A percentile compares a stretch with the other conserved stretches of the same genome.
These are phyloP conservation scores for Diutina rugosa DNA, from an alignment of 1,139 yeast species.

Conservation along the genomic window DNA sequence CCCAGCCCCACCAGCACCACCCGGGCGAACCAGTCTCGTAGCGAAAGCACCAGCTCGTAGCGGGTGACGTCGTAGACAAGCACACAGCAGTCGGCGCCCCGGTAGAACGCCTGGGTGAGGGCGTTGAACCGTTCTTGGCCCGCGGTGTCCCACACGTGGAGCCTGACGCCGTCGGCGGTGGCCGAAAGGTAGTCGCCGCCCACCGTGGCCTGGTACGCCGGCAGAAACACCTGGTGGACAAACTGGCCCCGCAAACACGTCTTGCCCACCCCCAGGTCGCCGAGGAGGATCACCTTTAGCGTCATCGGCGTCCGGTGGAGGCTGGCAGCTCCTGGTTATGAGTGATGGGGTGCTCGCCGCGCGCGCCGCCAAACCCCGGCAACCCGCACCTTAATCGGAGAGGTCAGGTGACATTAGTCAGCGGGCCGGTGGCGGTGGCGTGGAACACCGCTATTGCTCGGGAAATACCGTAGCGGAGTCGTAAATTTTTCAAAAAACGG, in stretches of 20 bases:
- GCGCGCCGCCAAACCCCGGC: too few relatives aligned
- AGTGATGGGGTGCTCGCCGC: not conserved
- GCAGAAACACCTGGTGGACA: constrained; percentile 44
- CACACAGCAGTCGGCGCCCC: constrained; percentile 98
- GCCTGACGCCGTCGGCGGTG: constrained; percentile 14
- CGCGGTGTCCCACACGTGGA: constrained; percentile 98
- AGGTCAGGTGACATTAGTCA: too few relatives aligned
- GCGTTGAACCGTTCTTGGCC: constrained; percentile 98
- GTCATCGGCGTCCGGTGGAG: constrained; percentile 6
- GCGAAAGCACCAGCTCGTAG: constrained; percentile 38
- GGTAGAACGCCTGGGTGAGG: constrained; percentile 90
- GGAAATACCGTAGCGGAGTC: too few relatives aligned
- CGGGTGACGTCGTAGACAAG: constrained; percentile 85
- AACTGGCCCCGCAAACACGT: constrained; percentile 48
- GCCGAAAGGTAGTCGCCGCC: constrained; percentile 96
- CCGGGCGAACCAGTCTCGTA: constrained; percentile 38
- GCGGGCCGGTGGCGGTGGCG: too few relatives aligned
- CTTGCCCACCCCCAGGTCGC: constrained; percentile 54
- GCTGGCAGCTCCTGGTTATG: not conserved
- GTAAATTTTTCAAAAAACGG: too few relatives aligned
- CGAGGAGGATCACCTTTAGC: constrained; percentile 41
- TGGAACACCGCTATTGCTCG: too few relatives aligned
- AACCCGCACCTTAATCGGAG: too few relatives aligned
- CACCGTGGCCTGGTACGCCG: constrained; percentile 51
- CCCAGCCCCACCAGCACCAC: constrained; percentile 40